Evolutionary conservation across 1,284 basidiomycete species (phyloP).

Genomic region (Leccinum subrobustum): DNA sequence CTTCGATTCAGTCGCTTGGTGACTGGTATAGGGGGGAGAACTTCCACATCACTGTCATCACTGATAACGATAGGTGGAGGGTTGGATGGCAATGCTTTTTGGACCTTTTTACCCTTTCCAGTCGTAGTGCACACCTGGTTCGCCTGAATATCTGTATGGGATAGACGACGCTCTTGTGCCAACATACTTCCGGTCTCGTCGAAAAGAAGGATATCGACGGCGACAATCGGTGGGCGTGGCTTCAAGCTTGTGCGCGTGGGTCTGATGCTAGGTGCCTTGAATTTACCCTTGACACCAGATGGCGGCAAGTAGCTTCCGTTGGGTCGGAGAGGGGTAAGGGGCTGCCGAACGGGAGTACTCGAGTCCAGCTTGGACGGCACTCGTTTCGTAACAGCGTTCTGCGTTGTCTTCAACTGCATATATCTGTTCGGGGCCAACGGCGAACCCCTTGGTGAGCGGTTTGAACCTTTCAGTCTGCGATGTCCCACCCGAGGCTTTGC

Average conservation of each 20-base stretch:
- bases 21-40: conserved; percentile 11
- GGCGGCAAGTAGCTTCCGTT: conserved; percentile 15
- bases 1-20: conserved; percentile 22
- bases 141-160: conserved; percentile 35
- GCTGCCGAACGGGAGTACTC: conserved; percentile 22
- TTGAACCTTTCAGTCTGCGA: conserved; percentile 14
- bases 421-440: conserved; percentile 17
- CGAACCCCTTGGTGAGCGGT: conserved; percentile 18
- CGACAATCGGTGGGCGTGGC: conserved; percentile 46
- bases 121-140: conserved; percentile 22
- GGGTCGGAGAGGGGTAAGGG: conserved; percentile 31
- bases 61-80: conserved; percentile 23
- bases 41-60: conserved; percentile 30
- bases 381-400: conserved; percentile 11
- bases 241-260: conserved; percentile 35
- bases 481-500: conserved; percentile 11
- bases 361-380: conserved; percentile 14
- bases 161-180: conserved; percentile 53
- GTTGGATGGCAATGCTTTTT: conserved; percentile 1
- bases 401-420: conserved; percentile 8
- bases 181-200: conserved; percentile 57
- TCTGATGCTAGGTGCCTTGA: conserved; percentile 29
- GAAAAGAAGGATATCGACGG: conserved; percentile 65
- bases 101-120: conserved; percentile 8
- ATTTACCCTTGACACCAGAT: conserved; percentile 26